Evolutionary conservation across 2,329 filamentous ascomycete species (phyloP).

Genomic region (Talaromyces atroroseus): DNA sequence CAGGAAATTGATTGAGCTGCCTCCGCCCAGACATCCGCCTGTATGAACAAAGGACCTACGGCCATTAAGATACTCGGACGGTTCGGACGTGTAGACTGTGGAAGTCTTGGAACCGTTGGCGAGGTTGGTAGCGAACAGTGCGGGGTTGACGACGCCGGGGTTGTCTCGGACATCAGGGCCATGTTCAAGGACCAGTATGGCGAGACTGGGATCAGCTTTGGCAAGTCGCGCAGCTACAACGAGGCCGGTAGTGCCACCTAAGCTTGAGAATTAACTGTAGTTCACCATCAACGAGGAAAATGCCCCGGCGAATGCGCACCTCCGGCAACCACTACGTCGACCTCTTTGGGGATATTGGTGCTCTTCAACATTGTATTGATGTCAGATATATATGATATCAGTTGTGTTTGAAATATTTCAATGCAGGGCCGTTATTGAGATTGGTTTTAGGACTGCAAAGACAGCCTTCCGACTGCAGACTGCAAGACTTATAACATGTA

Average conservation of each 20-base stretch:
- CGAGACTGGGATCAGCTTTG: not conserved
- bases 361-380: not conserved
- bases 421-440: not conserved
- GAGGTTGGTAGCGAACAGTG: not conserved
- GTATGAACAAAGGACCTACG: not conserved
- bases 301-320: not conserved
- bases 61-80: not conserved
- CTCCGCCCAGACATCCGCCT: not conserved
- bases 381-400: not conserved
- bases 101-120: not conserved
- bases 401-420: not conserved
- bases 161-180: conserved; percentile 20
- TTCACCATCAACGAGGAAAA: not conserved
- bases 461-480: not conserved
- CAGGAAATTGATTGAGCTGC: not conserved
- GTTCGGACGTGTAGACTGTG: not conserved
- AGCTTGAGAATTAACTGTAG: not conserved
- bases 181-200: not conserved
- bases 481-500: not conserved
- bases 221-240: not conserved
- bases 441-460: not conserved
- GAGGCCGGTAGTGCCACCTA: not conserved
- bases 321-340: not conserved
- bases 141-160: not conserved
- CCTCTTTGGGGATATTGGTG: not conserved